These are phyloP conservation scores for Avicennia marina DNA, from an alignment of 257 asterid species.

Conservation along the genomic window DNA sequence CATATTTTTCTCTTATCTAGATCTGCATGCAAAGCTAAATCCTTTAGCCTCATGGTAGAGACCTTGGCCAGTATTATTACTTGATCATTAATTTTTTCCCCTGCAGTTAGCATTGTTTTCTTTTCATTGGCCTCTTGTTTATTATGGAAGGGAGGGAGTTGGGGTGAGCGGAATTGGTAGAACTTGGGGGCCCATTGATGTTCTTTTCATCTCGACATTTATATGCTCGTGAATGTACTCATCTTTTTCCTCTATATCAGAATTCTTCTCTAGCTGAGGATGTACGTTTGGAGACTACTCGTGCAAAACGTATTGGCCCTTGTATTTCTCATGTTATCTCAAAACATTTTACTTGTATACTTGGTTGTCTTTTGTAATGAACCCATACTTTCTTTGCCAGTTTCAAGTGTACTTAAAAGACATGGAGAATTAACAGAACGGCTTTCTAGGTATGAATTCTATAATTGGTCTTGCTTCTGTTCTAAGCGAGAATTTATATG, in stretches of 20 bases:
- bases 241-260: slow-evolving; percentile 25
- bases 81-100: neutral
- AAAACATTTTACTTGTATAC: neutral
- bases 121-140: neutral
- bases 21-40: neutral
- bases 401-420: slow-evolving; percentile 76
- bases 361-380: slow-evolving; percentile 1
- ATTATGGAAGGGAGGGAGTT: neutral
- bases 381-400: slow-evolving; percentile 36
- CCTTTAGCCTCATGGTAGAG: neutral
- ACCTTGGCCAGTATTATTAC: too few species aligned
- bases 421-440: slow-evolving; percentile 83
- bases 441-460: slow-evolving; percentile 67
- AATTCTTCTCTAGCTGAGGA: slow-evolving; percentile 54
- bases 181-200: neutral
- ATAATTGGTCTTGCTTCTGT: neutral
- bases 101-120: neutral
- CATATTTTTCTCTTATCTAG: neutral
- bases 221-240: slow-evolving; percentile 6
- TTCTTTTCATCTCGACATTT: slow-evolving; percentile 3
- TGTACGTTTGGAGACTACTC: slow-evolving; percentile 50
- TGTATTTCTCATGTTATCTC: slow-evolving; percentile 8
- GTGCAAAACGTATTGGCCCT: slow-evolving; percentile 57
- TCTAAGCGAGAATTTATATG: neutral
- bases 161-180: neutral